Base-by-base conservation (phyloP, 257 asterid genomes). In the Plantago elongata region DNA sequence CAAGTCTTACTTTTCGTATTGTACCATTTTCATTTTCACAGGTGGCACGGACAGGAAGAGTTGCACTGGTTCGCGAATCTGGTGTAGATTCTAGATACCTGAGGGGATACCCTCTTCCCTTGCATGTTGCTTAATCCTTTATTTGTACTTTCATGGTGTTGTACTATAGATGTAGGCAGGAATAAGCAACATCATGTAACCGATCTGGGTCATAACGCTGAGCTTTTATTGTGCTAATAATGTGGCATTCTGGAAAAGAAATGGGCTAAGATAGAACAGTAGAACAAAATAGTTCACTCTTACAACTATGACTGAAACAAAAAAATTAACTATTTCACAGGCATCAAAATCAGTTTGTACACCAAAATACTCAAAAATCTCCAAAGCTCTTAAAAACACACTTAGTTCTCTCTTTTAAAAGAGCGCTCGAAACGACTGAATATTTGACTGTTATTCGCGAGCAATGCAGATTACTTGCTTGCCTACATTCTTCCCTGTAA, bases 1-100 rank as follows among this genome's bases (percentile, higher is more conserved):
- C 27, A 22, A 22, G 27, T 22, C 27, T 22, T 22, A 2, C 27
- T 22, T 22, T 58, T 56, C 50, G 56, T 9, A 2, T 0, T 12
- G 42, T 17, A 45, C 43, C 48, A 9, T 22, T 49, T 51, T 61
- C 38, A 22, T 61, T 8, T 43, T 22, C 63, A 9, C 66, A 89
- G 97, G 97, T 89, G 78, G 97, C 94, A 9, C 77, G 97, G 68
- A 89, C 97, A 0, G 95, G 97, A 56, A 83, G 97, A 71, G 82
- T 86, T 74, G 97, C 95, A 1, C 44, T 86, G 80, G 70, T 71
- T 37, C 84, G 94, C 12, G 97, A 89, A 67, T 86, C 97, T 0
- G 97, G 97, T 12, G 97, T 89, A 22, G 94, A 89, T 70, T 89
- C 95, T 1, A 79, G 81, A 59, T 78, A 62, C 66, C 94, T 89